Conservation (phyloP, 805 yeast species). For the Yamadazyma akitaensis region DNA sequence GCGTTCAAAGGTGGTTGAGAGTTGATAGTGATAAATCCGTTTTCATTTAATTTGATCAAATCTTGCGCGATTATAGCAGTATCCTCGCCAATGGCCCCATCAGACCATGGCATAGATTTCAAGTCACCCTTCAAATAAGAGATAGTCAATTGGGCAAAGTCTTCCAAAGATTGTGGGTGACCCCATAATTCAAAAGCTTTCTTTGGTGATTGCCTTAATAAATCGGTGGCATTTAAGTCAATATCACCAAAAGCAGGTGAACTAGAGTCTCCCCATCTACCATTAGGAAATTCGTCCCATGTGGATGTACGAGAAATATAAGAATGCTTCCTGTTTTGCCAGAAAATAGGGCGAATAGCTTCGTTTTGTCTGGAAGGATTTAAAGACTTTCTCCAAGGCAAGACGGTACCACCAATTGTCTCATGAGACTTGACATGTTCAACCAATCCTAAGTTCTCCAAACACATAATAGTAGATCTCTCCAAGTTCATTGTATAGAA, state of each 20-base stretch:
- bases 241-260: conserved; percentile 96
- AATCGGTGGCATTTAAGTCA: conserved; percentile 73
- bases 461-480: conserved; percentile 81
- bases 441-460: conserved; percentile 67
- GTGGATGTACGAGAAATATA: conserved; percentile 85
- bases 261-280: conserved; percentile 97
- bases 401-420: conserved; percentile 36
- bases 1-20: conserved; percentile 95
- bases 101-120: conserved; percentile 89
- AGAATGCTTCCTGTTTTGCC: conserved; percentile 91
- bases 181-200: conserved; percentile 90
- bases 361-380: conserved; percentile 78
- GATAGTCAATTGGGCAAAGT: conserved; percentile 61
- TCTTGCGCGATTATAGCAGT: conserved; percentile 57
- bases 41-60: conserved; percentile 60
- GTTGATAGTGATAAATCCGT: conserved; percentile 77
- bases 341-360: conserved; percentile 88
- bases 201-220: conserved; percentile 78
- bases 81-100: conserved; percentile 81
- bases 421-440: conserved; percentile 39
- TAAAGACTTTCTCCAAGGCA: conserved; percentile 92
- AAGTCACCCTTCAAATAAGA: conserved; percentile 70
- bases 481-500: conserved; percentile 98
- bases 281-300: conserved; percentile 99
- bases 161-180: conserved; percentile 56